Evolutionary conservation across 345 rosid genomes (phyloP), one percentile per base, ranked within the genome.

Genomic region (Populus euphratica): DNA sequence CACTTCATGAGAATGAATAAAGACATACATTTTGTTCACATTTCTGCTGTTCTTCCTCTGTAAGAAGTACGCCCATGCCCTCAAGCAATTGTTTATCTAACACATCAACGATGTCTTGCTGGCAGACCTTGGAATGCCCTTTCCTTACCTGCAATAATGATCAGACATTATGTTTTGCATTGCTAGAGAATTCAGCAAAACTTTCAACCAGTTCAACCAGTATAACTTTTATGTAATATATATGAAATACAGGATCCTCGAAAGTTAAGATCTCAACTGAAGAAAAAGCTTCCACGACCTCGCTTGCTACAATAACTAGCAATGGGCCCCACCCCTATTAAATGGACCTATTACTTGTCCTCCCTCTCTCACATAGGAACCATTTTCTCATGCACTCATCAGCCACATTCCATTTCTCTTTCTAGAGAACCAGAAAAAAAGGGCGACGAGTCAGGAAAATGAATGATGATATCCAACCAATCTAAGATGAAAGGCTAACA

Each of bases 51-150:
- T 95, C 99, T 85, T 95, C 99, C 84, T 93, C 97, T 21, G 98
- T 93, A 73, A 95, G 93, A 66, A 95, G 97, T 29, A 93, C 96
- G 63, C 99, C 99, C 98, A 95, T 92, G 66, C 99, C 99, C 87
- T 95, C 99, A 20, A 95, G 94, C 83, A 95, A 88, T 83, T 95
- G 98, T 81, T 95, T 95, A 81, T 95, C 98, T 84, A 95, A 82
- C 80, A 93, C 98, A 84, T 91, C 97, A 85, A 91, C 84, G 47
- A 95, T 84, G 83, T 95, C 99, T 85, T 92, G 91, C 89, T 95
- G 99, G 82, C 73, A 80, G 80, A 95, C 89, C 84, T 83, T 86
- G 75, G 93, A 80, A 81, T 90, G 96, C 52, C 93, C 98, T 85
- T 91, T 93, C 83, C 99, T 91, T 65, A 95, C 99, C 98, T 95